phyloP scores from a whole-genome alignment of 176 grass and related monocot species.

The Hordeum vulgare region MorexV3_pseudomolecules_assembly NC_058523.1:457836307-457836806 shows the following conservation, averaged over 20 bases:
- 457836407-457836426: background rate
- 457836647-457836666: background rate
- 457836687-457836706: conserved; percentile 25
- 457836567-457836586: background rate
- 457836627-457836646: background rate
- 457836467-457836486: background rate
- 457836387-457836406: background rate
- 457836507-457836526: no score
- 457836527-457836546: background rate
- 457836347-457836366: no score
- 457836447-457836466: background rate
- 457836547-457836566: background rate
- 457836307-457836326: no score
- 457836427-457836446: background rate
- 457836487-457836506: no score
- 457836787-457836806: background rate
- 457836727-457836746: background rate
- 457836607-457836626: background rate
- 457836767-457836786: background rate
- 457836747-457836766: background rate
- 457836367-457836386: background rate
- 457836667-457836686: background rate
- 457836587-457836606: conserved; percentile 9
- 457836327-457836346: no score
- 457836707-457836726: conserved; percentile 14